Base-by-base conservation (phyloP, 2,329 filamentous ascomycete species). In the Talaromyces sp. region DNA sequence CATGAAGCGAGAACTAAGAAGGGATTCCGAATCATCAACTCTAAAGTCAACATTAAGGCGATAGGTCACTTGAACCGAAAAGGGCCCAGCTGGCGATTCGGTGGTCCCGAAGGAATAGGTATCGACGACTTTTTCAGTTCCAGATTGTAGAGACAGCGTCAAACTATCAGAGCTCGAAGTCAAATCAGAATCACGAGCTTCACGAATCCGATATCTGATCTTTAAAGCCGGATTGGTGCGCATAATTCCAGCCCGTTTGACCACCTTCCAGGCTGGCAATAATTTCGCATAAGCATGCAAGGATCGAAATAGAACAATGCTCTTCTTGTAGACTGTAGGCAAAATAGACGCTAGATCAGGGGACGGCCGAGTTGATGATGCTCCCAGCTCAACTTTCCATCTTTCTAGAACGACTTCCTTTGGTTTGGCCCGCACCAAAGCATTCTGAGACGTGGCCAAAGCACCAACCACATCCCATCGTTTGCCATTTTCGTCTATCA, bases 271-370 rank as follows among this genome's bases (percentile, higher is more conserved):
- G 22, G 89, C 86, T 2, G 94, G 94, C 61, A 96, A 77, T 61
- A 97, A 83, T 66, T 89, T 88, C 40, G 90, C 84, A 56, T 89
- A 89, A 52, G 89, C 85, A 72, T 89, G 96, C 46, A 99, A 81
- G 1, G 91, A 91, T 60, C 94, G 84, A 75, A 97, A 97, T 66
- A 97, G 85, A 64, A 97, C 89, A 63, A 99, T 96, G 66, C 89
- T 91, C 76, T 96, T 94, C 77, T 99, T 99, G 81, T 99, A 99
- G 59, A 96, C 86, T 54, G 90, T 93, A 13, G 94, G 91, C 53
- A 97, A 78, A 33, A 83, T 78, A 48, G 83, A 78, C 55, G 74
- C 79, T 53, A 85, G 72, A 60, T 85, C 81, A 39, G 77, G 66
- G 5, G 78, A 66, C 57, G 89, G 69, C 83, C 80, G 70, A 70